Evolutionary conservation across 257 asterid genomes (phyloP).

Genomic region (Vinca minor): DNA sequence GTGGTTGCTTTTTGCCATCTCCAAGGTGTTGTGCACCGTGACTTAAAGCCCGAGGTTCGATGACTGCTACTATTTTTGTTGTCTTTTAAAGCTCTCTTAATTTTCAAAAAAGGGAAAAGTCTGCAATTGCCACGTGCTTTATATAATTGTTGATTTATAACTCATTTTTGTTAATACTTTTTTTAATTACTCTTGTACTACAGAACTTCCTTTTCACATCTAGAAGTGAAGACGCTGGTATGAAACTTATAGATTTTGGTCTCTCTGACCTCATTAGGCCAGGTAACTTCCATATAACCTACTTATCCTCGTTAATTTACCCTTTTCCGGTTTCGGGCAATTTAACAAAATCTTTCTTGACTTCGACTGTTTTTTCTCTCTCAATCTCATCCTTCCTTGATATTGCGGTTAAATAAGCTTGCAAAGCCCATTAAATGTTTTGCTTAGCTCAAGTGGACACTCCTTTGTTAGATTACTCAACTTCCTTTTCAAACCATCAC

Average conservation of each 20-base stretch:
- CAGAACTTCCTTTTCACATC: slow-evolving; percentile 89
- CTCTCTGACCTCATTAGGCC: slow-evolving; percentile 93
- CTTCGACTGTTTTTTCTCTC: not conserved
- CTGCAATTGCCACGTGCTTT: not conserved
- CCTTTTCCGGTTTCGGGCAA: not conserved
- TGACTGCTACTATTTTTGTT: not conserved
- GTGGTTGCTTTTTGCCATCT: slow-evolving; percentile 95
- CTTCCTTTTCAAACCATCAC: no score
- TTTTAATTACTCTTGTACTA: slow-evolving; percentile 15
- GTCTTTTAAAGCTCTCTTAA: slow-evolving; percentile 4
- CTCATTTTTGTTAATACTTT: slow-evolving; percentile 10
- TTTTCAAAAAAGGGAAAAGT: not conserved
- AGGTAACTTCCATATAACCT: slow-evolving; percentile 32
- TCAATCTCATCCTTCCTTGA: not conserved
- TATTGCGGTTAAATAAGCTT: not conserved
- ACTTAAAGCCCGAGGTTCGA: slow-evolving; percentile 89
- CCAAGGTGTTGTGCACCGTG: slow-evolving; percentile 98
- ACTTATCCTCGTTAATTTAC: not conserved
- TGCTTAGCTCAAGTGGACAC: no score
- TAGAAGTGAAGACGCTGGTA: slow-evolving; percentile 79
- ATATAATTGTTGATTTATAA: slow-evolving; percentile 5
- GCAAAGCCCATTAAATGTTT: no score
- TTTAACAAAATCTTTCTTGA: not conserved
- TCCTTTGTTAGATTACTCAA: no score
- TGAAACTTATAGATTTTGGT: slow-evolving; percentile 96